Conservation (phyloP, 2,329 filamentous ascomycete species). For the Tothia fuscella region DNA sequence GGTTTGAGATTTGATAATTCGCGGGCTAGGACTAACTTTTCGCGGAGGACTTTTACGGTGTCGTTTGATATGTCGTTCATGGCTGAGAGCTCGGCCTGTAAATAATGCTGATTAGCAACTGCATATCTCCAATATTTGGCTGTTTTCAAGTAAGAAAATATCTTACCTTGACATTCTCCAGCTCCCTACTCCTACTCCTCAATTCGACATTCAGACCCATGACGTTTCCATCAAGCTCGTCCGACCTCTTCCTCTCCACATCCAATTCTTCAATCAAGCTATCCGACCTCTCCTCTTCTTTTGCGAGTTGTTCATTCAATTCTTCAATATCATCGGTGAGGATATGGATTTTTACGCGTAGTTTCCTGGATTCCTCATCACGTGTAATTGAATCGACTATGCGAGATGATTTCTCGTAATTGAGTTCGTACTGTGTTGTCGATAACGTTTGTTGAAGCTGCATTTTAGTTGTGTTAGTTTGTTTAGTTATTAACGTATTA, state of each 20-base stretch:
- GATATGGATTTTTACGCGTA: slow-evolving; percentile 58
- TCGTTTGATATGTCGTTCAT: slow-evolving; percentile 46
- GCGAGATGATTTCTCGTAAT: slow-evolving; percentile 54
- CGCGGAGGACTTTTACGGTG: slow-evolving; percentile 55
- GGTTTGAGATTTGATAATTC: slow-evolving; percentile 47
- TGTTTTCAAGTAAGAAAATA: slow-evolving; percentile 37
- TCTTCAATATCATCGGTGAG: slow-evolving; percentile 62
- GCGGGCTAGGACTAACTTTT: slow-evolving; percentile 49
- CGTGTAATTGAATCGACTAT: slow-evolving; percentile 57
- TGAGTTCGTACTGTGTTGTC: slow-evolving; percentile 50
- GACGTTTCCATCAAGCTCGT: slow-evolving; percentile 33
- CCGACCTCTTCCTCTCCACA: slow-evolving; percentile 33
- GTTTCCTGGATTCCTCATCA: slow-evolving; percentile 60
- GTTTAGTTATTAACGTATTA: not conserved
- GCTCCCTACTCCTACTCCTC: slow-evolving; percentile 40
- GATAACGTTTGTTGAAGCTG: slow-evolving; percentile 39
- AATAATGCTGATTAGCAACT: not conserved
- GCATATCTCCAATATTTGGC: too few relatives aligned
- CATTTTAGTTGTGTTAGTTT: slow-evolving; percentile 16
- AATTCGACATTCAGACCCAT: slow-evolving; percentile 39
- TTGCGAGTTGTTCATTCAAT: slow-evolving; percentile 50
- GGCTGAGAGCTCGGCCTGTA: slow-evolving; percentile 57
- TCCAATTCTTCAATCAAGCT: slow-evolving; percentile 39
- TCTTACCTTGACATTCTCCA: slow-evolving; percentile 44
- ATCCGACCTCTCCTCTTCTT: slow-evolving; percentile 49